Evolutionary conservation across 352 stramenopile species (phyloP), one percentile per base, ranked within the genome.

Genomic region (Pythium insidiosum): DNA sequence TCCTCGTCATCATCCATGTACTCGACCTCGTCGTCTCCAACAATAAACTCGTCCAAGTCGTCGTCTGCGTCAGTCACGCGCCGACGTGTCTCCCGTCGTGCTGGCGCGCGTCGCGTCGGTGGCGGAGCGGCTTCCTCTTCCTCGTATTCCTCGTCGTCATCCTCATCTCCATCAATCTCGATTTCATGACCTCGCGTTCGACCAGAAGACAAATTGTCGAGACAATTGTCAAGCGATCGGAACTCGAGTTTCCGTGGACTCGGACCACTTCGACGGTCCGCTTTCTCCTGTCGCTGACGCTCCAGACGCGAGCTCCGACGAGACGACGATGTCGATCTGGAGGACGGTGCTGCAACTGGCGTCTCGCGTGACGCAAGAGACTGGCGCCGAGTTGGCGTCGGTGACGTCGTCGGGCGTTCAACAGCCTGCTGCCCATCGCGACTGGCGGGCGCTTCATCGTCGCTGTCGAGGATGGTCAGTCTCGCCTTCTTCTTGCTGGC

Each of bases 1-100:
- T 80, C 63, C 42, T 93, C 80, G 45, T 87, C 78, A 23, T 89
- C 76, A 24, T 88, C 72, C 81, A 94, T 93, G 58, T 88, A 94
- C 58, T 91, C 78, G 36, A 94, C 61, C 29, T 91, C 70, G 51
- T 88, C 66, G 52, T 94, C 81, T 3, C 40, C 63, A 15, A 73
- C 74, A 36, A 94, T 84, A 45, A 92, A 92, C 35, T 84, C 75
- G 24, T 89, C 79, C 40, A 88, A 44, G 41, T 91, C 74, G 4
- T 88, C 73, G 44, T 85, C 68, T 1, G 63, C 71, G 26, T 76
- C 62, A 43, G 74, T 64, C 24, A 33, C 48, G 21, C 68, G 53
- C n/a, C 33, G 45, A 16, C 16, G 24, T 15, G 9, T 15, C 28
- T 33, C 28, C 9, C 28, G 28, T 9, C 28, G 28, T 15, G 28